Conservation (phyloP, 192 early-diverging fungal species). For the Coemansia sp. region DNA sequence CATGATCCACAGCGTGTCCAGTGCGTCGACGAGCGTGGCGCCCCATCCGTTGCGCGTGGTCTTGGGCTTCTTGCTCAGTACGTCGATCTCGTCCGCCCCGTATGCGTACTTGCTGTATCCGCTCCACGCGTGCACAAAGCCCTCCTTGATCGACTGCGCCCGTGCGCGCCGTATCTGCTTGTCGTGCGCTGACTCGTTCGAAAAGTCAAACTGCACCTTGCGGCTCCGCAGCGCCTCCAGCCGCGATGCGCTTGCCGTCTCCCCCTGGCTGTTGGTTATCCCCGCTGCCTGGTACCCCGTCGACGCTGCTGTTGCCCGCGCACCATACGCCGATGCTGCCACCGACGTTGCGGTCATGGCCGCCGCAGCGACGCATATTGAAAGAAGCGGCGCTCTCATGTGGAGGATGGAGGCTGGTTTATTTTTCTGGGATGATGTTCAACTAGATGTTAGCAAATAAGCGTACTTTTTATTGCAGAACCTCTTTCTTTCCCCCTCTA, state of each 20-base stretch:
- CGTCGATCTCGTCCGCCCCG: constrained; percentile 73
- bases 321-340: neutral
- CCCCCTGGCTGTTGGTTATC: constrained; percentile 22
- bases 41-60: constrained; percentile 68
- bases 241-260: constrained; percentile 16
- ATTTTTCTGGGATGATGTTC: no score
- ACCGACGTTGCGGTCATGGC: neutral
- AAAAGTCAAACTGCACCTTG: constrained; percentile 36
- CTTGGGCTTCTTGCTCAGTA: constrained; percentile 34
- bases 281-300: constrained; percentile 2
- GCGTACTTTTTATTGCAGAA: no score
- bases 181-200: constrained; percentile 28
- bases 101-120: constrained; percentile 78
- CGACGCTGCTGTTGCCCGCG: neutral
- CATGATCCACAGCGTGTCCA: constrained; percentile 86
- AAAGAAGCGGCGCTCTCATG: constrained; percentile 27
- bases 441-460: no score
- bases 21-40: constrained; percentile 81
- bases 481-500: no score
- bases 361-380: constrained; percentile 14
- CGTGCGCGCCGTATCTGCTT: constrained; percentile 21
- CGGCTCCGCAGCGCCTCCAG: constrained; percentile 23
- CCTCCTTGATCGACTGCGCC: constrained; percentile 59
- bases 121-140: constrained; percentile 69
- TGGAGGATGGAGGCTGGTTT: no score